Evolutionary conservation across 202 grass and related monocot species (phyloP).

Genomic region (Brachypodium distachyon): DNA sequence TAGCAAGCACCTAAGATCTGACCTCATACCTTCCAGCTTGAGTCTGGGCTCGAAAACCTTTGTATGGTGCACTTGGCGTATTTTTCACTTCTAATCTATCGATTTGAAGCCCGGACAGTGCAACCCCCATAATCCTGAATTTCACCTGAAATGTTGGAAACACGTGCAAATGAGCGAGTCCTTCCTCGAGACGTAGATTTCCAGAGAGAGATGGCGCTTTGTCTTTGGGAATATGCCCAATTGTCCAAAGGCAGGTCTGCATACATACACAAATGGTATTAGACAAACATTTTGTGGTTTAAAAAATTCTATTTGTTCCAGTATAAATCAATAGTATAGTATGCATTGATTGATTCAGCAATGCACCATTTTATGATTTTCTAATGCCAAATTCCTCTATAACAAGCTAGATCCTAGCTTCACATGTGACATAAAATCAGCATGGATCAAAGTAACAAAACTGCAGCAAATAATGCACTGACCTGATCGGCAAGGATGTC

Average conservation of each 20-base stretch:
- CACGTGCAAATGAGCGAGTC: conserved; percentile 51
- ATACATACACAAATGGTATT: neutral
- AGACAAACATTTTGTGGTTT: neutral
- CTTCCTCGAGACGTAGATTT: conserved; percentile 70
- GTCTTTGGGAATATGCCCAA: conserved; percentile 92
- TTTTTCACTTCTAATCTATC: conserved; percentile 81
- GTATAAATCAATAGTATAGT: neutral
- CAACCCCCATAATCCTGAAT: conserved; percentile 89
- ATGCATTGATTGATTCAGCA: neutral
- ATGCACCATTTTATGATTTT: conserved; percentile 3
- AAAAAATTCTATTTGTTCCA: neutral
- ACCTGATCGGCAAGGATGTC: conserved; percentile 89
- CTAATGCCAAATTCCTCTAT: neutral
- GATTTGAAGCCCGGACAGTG: conserved; percentile 90
- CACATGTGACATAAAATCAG: neutral
- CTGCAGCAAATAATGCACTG: conserved; percentile 2
- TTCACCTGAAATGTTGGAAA: conserved; percentile 73
- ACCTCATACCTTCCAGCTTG: conserved; percentile 70
- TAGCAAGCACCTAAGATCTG: conserved; percentile 34
- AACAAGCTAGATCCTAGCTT: neutral
- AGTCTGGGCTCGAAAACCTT: conserved; percentile 72
- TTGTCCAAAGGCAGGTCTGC: conserved; percentile 87
- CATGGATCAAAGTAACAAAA: neutral
- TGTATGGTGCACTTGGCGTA: conserved; percentile 53
- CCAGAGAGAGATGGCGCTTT: conserved; percentile 75